Evolutionary conservation across 2,329 filamentous ascomycete species (phyloP).

Genomic region (Chaetomiaceae sp.): DNA sequence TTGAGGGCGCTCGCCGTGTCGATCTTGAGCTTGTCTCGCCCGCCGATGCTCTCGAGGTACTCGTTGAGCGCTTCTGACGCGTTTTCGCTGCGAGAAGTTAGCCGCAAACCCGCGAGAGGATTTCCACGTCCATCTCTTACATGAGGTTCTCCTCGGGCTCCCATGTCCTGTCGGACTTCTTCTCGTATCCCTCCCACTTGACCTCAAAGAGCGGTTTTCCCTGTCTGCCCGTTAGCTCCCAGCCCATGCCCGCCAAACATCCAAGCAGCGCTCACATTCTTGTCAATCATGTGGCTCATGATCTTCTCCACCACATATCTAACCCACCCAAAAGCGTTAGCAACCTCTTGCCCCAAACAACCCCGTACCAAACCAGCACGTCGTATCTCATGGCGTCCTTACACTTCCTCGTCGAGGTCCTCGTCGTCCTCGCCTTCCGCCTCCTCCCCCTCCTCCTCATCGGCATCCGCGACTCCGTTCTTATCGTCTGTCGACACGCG

Average conservation of each 20-base stretch:
- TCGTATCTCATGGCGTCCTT: no score
- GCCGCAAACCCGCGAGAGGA: background rate
- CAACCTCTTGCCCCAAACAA: background rate
- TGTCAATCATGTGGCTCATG: slow-evolving; percentile 57
- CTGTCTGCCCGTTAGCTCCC: background rate
- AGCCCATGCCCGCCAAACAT: slow-evolving; percentile 21
- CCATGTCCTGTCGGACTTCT: slow-evolving; percentile 69
- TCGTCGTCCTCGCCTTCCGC: slow-evolving; percentile 10
- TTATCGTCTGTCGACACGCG: slow-evolving; percentile 22
- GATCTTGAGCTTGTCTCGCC: slow-evolving; percentile 52
- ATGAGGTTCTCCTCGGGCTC: slow-evolving; percentile 68
- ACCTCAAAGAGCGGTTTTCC: slow-evolving; percentile 61
- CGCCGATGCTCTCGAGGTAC: slow-evolving; percentile 62
- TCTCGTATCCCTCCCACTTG: slow-evolving; percentile 76
- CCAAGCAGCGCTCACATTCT: slow-evolving; percentile 39
- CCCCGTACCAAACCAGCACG: no score
- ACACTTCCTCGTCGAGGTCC: slow-evolving; percentile 22
- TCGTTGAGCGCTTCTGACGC: slow-evolving; percentile 57
- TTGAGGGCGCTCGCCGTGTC: slow-evolving; percentile 47
- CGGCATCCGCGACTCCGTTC: slow-evolving; percentile 17
- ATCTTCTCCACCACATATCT: slow-evolving; percentile 76
- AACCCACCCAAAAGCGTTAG: slow-evolving; percentile 8
- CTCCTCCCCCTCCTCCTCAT: slow-evolving; percentile 26
- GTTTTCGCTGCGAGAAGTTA: slow-evolving; percentile 43
- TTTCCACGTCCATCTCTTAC: slow-evolving; percentile 36